Conservation (phyloP, 2,329 filamentous ascomycete genomes). For the Didymosphaeria variabile region DNA sequence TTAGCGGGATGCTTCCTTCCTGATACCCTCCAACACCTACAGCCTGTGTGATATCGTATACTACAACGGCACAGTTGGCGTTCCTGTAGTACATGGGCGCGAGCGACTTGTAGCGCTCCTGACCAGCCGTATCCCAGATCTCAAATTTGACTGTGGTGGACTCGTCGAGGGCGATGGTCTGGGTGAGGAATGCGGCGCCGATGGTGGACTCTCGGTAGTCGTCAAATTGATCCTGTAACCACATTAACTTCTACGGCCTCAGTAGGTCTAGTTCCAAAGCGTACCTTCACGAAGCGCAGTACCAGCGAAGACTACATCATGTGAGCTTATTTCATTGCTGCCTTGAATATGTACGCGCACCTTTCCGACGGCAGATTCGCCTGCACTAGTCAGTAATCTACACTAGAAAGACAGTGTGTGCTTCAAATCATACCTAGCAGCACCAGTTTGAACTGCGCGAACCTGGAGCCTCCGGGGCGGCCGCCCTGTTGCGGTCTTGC, state of each 20-base stretch:
- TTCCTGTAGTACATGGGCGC: conserved; percentile 99
- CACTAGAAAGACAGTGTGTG: conserved; percentile 14
- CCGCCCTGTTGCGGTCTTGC: conserved; percentile 79
- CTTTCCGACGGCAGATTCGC: conserved; percentile 99
- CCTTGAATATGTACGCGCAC: conserved; percentile 58
- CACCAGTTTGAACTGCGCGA: conserved; percentile 99
- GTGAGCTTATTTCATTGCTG: conserved; percentile 38
- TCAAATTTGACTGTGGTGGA: conserved; percentile 99
- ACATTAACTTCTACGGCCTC: neutral
- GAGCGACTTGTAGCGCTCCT: conserved; percentile 98
- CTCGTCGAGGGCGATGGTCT: conserved; percentile 98
- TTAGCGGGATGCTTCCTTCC: conserved; percentile 31
- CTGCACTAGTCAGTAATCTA: conserved; percentile 59
- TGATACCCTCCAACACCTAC: conserved; percentile 64
- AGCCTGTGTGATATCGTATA: conserved; percentile 99
- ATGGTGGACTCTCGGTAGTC: conserved; percentile 97
- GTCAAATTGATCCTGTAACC: conserved; percentile 92
- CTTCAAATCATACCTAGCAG: conserved; percentile 76
- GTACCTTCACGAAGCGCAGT: conserved; percentile 95
- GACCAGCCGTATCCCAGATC: conserved; percentile 92
- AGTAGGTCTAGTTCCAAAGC: conserved; percentile 26
- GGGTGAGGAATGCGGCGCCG: conserved; percentile 97
- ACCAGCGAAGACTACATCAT: conserved; percentile 88
- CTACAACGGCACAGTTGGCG: conserved; percentile 98
- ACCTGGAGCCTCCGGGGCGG: conserved; percentile 73